Base-by-base conservation (phyloP, 1,284 basidiomycete species). In the Puccinia coronata region DNA sequence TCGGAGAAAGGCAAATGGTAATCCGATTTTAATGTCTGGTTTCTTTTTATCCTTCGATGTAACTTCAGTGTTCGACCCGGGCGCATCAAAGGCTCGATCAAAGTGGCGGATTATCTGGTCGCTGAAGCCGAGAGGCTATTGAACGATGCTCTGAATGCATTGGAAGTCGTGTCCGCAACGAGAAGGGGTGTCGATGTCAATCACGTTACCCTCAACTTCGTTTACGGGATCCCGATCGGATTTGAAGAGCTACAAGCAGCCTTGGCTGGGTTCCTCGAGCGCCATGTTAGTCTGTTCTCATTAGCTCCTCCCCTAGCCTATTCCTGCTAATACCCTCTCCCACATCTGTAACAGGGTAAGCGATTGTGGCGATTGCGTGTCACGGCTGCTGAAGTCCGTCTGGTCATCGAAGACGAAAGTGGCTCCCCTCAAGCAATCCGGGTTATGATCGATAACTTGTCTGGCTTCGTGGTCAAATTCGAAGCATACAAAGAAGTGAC, bases 401-500 rank as follows among this genome's bases (percentile, higher is more conserved):
- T 99, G 84, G 90, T 93, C 65, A 91, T 99, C 80, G 95, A 98
- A 88, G 94, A 98, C 86, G 91, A 89, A 82, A 93, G 96, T 83
- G 95, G 95, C 83, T 95, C 95, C 84, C 91, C 94, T 69, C 94
- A 94, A 9, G 95, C 96, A 14, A 95, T 99, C 86, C 94, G 97
- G 61, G 96, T 96, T 84, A 92, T 98, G 86, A 96, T 99, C 87
- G 95, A 97, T 88, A 99, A 98, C 87, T 95, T 98, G 75, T 97
- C 96, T 59, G 96, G 96, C 69, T 98, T 99, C 88, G 94, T 98
- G 83, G 96, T 99, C 87, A 96, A 98, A 87, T 98, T 92, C 89
- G 94, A 96, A 86, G 94, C 93, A n/a, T 99, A 99, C 88, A 95
- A 98, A 87, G 97, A 99, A 88, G 94, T 98, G 84, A 92, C 91